These are phyloP conservation scores for Candida albicans DNA, from an alignment of 1,139 yeast genomes.

Conservation along the genomic window DNA sequence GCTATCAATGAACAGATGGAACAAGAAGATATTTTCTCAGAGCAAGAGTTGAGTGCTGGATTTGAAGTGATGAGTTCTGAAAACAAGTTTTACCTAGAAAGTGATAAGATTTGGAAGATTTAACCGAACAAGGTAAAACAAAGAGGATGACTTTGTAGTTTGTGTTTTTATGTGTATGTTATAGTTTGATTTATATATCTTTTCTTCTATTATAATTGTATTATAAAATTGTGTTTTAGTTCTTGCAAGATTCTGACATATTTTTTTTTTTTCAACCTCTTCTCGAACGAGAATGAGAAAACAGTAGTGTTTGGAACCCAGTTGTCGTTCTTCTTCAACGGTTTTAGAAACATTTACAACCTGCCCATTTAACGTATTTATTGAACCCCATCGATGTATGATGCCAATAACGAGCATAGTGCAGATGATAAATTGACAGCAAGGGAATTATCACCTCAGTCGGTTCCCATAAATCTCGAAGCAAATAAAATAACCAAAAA, in stretches of 20 bases:
- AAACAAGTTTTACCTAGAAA: constrained; percentile 60
- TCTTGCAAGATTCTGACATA: not conserved
- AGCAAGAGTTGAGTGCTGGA: constrained; percentile 55
- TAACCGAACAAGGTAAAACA: not conserved
- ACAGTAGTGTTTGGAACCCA: no score
- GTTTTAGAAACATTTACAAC: no score
- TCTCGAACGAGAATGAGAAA: no score
- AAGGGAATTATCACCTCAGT: not conserved
- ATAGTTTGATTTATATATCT: not conserved
- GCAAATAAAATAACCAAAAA: not conserved
- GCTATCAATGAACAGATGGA: constrained; percentile 53
- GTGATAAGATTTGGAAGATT: constrained; percentile 49
- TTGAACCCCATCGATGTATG: not conserved
- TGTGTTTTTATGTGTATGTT: not conserved
- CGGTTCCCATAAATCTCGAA: not conserved
- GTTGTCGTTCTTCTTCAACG: no score
- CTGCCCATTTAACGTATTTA: no score
- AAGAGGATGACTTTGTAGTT: not conserved
- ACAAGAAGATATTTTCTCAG: constrained; percentile 60
- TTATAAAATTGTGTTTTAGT: not conserved
- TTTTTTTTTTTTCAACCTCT: no score
- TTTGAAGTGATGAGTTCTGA: constrained; percentile 52
- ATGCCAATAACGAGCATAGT: not conserved
- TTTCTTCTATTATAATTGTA: not conserved
- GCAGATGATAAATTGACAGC: not conserved